Conservation (phyloP, 1,139 yeast species). For the Nakaseomyces bracarensis region DNA sequence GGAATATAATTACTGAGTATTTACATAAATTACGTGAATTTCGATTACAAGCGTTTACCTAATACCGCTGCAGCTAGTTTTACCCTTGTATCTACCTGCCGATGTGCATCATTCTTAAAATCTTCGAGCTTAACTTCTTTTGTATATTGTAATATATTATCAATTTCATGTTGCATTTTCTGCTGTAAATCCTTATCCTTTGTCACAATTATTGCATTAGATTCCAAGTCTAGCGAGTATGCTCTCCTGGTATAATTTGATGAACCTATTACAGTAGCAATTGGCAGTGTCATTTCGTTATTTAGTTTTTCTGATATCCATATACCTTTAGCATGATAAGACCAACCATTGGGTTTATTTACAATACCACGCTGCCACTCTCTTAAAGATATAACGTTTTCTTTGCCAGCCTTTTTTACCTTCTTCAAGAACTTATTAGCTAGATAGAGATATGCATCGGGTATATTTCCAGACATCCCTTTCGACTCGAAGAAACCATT, state of each 20-base stretch:
- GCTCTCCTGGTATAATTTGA: constrained; percentile 91
- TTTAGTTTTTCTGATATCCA: constrained; percentile 61
- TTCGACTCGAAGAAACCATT: constrained; percentile 83
- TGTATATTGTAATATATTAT: constrained; percentile 49
- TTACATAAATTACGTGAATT: constrained; percentile 2
- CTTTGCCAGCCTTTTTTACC: constrained; percentile 41
- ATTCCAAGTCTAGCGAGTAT: constrained; percentile 77
- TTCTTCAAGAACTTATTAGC: constrained; percentile 61
- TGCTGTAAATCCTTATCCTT: constrained; percentile 51
- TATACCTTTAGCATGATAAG: constrained; percentile 96
- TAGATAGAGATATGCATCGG: constrained; percentile 77
- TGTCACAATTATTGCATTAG: constrained; percentile 74
- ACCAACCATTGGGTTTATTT: constrained; percentile 82
- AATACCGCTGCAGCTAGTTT: constrained; percentile 55
- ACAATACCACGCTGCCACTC: constrained; percentile 90
- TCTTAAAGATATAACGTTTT: constrained; percentile 44
- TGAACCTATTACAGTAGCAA: constrained; percentile 78
- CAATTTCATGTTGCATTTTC: constrained; percentile 55
- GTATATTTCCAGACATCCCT: constrained; percentile 76
- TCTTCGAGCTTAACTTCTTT: constrained; percentile 46
- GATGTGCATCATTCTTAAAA: constrained; percentile 51
- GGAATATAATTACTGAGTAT: too few species aligned
- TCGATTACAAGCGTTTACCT: constrained; percentile 50
- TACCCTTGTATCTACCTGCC: constrained; percentile 52
- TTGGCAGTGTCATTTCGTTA: constrained; percentile 45